A percentile compares a stretch with the other conserved stretches of the same genome.
These are phyloP conservation scores for Solanum sitiens DNA, from an alignment of 257 asterid species.

Conservation along the genomic window DNA sequence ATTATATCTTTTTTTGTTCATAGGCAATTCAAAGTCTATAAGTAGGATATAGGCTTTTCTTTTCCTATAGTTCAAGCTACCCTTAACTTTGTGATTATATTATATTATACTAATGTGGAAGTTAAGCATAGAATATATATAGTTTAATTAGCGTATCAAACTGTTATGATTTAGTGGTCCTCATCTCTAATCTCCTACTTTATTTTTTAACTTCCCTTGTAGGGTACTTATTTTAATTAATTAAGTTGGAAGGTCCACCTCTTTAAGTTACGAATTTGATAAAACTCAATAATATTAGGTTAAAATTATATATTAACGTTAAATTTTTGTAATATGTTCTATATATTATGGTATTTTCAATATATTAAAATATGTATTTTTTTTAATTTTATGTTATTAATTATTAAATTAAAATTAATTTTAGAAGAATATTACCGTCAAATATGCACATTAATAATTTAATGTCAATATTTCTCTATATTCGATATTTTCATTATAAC, in stretches of 20 bases:
- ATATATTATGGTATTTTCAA: neutral
- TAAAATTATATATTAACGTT: neutral
- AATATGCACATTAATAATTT: neutral
- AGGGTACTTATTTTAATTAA: neutral
- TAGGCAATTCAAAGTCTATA: constrained; percentile 23
- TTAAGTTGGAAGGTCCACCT: neutral
- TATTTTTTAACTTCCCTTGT: neutral
- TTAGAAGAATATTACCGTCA: neutral
- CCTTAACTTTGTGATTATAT: constrained; percentile 11
- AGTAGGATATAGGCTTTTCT: constrained; percentile 29
- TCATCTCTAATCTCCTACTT: constrained; percentile 1
- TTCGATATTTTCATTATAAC: neutral
- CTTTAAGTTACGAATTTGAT: too few species aligned
- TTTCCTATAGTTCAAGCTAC: constrained; percentile 32
- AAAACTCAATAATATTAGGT: neutral
- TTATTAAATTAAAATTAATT: too few species aligned
- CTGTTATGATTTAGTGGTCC: constrained; percentile 59
- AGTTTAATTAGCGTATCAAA: constrained; percentile 18
- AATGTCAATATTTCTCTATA: neutral
- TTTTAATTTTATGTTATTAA: too few species aligned
- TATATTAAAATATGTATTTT: neutral
- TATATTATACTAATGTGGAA: constrained; percentile 2
- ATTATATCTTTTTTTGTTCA: neutral
- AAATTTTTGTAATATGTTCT: neutral
- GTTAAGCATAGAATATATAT: constrained; percentile 5